phyloP scores from a whole-genome alignment of 1,284 basidiomycete genomes.

The Cutaneotrichosporon cavernicola region DNA sequence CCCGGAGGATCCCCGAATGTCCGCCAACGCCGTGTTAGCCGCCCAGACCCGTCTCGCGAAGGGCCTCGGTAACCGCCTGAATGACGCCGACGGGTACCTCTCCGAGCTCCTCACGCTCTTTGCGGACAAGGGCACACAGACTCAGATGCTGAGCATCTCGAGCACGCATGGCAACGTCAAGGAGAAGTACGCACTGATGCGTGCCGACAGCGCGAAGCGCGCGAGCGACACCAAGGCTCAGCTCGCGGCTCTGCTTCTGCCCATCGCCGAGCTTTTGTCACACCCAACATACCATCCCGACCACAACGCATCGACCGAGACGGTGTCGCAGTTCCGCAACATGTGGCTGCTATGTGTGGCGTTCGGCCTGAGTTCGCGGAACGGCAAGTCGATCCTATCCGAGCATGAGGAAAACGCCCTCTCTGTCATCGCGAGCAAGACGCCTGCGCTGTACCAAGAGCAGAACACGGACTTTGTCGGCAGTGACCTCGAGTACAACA shows the following conservation, averaged over 20 bases:
- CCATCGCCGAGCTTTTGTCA: constrained; percentile 83
- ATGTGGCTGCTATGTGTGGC: constrained; percentile 86
- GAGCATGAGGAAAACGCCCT: constrained; percentile 69
- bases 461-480: constrained; percentile 78
- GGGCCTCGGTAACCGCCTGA: constrained; percentile 66
- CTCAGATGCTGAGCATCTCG: constrained; percentile 70
- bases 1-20: constrained; percentile 77
- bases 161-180: constrained; percentile 16
- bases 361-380: constrained; percentile 69
- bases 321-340: constrained; percentile 84
- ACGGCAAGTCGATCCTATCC: constrained; percentile 42
- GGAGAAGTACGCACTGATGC: constrained; percentile 29
- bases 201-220: constrained; percentile 33
- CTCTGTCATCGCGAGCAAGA: constrained; percentile 78
- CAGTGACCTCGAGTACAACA: constrained; percentile 90
- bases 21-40: constrained; percentile 82
- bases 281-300: constrained; percentile 72
- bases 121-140: constrained; percentile 84
- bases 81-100: constrained; percentile 76
- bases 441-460: constrained; percentile 81
- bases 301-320: constrained; percentile 60
- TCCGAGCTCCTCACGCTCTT: constrained; percentile 81
- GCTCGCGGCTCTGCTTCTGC: constrained; percentile 78
- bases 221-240: constrained; percentile 71
- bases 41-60: constrained; percentile 84